These are phyloP conservation scores for Bipolaris cookei DNA, from an alignment of 2,329 filamentous ascomycete genomes.

Conservation along the genomic window DNA sequence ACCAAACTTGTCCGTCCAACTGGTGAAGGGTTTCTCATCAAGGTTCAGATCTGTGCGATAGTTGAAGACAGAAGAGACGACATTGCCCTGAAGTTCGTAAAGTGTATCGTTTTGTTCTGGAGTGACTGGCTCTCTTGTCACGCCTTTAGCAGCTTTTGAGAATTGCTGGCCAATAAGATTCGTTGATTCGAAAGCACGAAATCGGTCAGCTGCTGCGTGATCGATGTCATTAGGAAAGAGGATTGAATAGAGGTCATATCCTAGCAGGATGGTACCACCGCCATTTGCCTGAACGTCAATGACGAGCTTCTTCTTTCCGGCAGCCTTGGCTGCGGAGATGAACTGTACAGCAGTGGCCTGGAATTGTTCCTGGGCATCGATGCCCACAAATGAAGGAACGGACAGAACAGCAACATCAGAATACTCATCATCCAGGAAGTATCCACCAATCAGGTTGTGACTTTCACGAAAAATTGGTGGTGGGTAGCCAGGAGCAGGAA, in stretches of 20 bases:
- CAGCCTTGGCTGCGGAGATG: constrained; percentile 53
- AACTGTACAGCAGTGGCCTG: constrained; percentile 52
- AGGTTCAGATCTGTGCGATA: constrained; percentile 56
- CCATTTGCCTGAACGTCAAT: constrained; percentile 65
- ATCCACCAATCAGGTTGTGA: constrained; percentile 55
- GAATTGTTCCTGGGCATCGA: constrained; percentile 45
- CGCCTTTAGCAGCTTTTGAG: constrained; percentile 26
- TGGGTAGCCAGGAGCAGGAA: constrained; percentile 54
- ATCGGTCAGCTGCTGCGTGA: constrained; percentile 59
- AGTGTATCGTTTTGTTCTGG: not conserved
- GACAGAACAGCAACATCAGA: constrained; percentile 56
- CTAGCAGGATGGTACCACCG: constrained; percentile 65
- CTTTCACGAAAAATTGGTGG: constrained; percentile 51
- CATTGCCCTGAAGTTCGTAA: constrained; percentile 30
- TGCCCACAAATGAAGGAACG: constrained; percentile 52
- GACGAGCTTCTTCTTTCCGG: constrained; percentile 65
- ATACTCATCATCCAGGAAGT: constrained; percentile 55
- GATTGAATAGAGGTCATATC: constrained; percentile 67
- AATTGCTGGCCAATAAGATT: constrained; percentile 53
- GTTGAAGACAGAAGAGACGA: constrained; percentile 55
- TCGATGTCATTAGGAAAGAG: constrained; percentile 58
- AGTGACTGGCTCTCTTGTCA: constrained; percentile 1
- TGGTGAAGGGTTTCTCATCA: constrained; percentile 56
- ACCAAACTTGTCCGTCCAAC: constrained; percentile 57
- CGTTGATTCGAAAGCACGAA: constrained; percentile 58